These are phyloP conservation scores for Pulchroboletus neoregius DNA, from an alignment of 1,284 basidiomycete species.

Conservation along the genomic window DNA sequence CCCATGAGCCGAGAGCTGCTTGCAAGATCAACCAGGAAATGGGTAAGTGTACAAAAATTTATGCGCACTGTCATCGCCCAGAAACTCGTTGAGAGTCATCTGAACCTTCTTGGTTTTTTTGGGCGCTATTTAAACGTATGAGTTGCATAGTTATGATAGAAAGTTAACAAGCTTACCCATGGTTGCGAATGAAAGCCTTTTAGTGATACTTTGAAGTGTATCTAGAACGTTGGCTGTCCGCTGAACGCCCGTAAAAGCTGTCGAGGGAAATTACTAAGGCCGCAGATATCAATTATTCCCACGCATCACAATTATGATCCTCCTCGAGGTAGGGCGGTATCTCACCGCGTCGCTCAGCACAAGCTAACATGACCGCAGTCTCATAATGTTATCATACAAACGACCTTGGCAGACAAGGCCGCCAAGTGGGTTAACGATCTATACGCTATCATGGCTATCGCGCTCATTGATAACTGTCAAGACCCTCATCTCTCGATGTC, in stretches of 20 bases:
- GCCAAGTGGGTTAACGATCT: constrained; percentile 53
- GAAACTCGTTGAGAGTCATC: constrained; percentile 87
- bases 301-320: constrained; percentile 49
- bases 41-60: constrained; percentile 17
- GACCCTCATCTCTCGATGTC: constrained; percentile 88
- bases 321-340: constrained; percentile 56
- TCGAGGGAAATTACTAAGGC: constrained; percentile 25
- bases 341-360: constrained; percentile 5
- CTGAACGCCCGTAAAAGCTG: constrained; percentile 14
- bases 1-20: constrained; percentile 85
- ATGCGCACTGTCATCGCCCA: constrained; percentile 72
- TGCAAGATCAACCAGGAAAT: constrained; percentile 20
- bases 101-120: constrained; percentile 76
- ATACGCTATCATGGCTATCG: constrained; percentile 4
- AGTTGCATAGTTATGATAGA: constrained; percentile 6
- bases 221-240: constrained; percentile 6
- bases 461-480: constrained; percentile 35
- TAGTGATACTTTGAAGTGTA: constrained; percentile 14
- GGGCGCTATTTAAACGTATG: constrained; percentile 50
- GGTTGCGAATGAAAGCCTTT: constrained; percentile 14
- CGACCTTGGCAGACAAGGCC: constrained; percentile 87
- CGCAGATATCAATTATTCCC: constrained; percentile 29
- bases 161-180: constrained; percentile 24
- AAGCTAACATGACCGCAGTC: constrained; percentile 45
- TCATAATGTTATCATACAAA: constrained; percentile 91